Base-by-base conservation (phyloP, 495 filamentous ascomycete species). In the Lentithecium fluviatile region DNA sequence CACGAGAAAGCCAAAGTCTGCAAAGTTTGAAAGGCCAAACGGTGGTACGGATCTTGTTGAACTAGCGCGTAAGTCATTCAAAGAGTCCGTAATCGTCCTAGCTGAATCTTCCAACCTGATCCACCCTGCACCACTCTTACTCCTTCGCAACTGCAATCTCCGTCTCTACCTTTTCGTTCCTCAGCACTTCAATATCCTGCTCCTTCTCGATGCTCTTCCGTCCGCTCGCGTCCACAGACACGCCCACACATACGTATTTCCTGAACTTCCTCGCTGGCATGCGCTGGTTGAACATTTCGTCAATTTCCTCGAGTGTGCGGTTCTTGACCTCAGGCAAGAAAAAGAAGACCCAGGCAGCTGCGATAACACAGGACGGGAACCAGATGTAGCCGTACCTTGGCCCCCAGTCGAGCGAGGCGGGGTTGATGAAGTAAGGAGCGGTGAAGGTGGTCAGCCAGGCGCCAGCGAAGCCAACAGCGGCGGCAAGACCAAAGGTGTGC, bases 341-440 rank as follows among this genome's bases (percentile, higher is more conserved):
- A 55, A 81, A 76, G 55, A 65, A 65, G 8, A 65, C 72, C 71
- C 78, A 82, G 5, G 70, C 55, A 2, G 75, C 77, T 11, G 77
- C 71, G 45, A 76, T 42, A 11, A 73, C 43, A 55, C 71, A 78
- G 3, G 70, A 70, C 7, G 76, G 78, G 8, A 76, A 73, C 74
- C 74, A 78, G 54, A 84, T 84, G 67, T 80, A 85, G 0, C 80
- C 80, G 40, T 82, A 83, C 49, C 76, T 77, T 10, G 79, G 79
- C 1, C 82, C 81, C 82, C 81, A 86, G 59, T 79, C 76, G 10
- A 85, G 61, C 10, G 76, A 69, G 24, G 69, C 71, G 0, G 83
- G 81, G 56, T 85, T 85, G 67, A 86, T 85, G 62, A 86, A 84
- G 64, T 86, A 85, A 17, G 83, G 78, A 15, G 81, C 80, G 0